Evolutionary conservation across 106 monocot genomes (phyloP).

Genomic region (Phalaenopsis aphrodite): DNA sequence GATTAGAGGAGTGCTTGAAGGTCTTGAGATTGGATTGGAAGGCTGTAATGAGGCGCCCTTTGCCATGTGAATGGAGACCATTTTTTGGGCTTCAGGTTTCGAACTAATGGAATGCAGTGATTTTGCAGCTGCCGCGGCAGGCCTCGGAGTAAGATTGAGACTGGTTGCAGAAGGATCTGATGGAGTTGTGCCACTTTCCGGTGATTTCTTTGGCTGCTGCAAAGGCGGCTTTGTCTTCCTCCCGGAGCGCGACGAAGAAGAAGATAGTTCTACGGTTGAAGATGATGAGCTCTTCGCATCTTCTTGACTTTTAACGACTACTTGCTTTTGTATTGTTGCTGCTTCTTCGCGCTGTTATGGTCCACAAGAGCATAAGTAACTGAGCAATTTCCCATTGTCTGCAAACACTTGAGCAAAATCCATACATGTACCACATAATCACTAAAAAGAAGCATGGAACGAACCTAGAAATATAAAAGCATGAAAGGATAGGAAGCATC

Average conservation of each 20-base stretch:
- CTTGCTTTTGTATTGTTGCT: slow-evolving; percentile 22
- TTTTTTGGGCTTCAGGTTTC: slow-evolving; percentile 40
- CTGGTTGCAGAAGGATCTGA: slow-evolving; percentile 14
- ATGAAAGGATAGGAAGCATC: too few relatives aligned
- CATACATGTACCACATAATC: too few relatives aligned
- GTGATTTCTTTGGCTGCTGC: background rate
- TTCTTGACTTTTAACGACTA: slow-evolving; percentile 26
- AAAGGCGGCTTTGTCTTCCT: slow-evolving; percentile 14
- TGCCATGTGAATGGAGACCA: slow-evolving; percentile 1
- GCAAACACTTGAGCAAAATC: too few relatives aligned
- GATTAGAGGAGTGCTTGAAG: slow-evolving; percentile 68
- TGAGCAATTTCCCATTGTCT: too few relatives aligned
- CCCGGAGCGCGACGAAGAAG: slow-evolving; percentile 21
- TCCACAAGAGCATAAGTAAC: background rate
- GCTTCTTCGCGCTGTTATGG: slow-evolving; percentile 26
- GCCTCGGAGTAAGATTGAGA: slow-evolving; percentile 3
- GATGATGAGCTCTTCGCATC: slow-evolving; percentile 20
- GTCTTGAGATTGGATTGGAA: slow-evolving; percentile 36
- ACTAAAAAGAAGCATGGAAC: too few relatives aligned
- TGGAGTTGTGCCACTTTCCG: background rate
- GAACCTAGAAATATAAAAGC: too few relatives aligned
- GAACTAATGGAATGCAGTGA: slow-evolving; percentile 12
- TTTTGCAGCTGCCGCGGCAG: slow-evolving; percentile 10
- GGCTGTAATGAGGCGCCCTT: slow-evolving; percentile 25
- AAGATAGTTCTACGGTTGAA: slow-evolving; percentile 18